Percentiles rank a stretch among this genome's conserved stretches.
Evolutionary conservation across 208 protist genomes (phyloP).

Genomic region (Crithidia expoeki): DNA sequence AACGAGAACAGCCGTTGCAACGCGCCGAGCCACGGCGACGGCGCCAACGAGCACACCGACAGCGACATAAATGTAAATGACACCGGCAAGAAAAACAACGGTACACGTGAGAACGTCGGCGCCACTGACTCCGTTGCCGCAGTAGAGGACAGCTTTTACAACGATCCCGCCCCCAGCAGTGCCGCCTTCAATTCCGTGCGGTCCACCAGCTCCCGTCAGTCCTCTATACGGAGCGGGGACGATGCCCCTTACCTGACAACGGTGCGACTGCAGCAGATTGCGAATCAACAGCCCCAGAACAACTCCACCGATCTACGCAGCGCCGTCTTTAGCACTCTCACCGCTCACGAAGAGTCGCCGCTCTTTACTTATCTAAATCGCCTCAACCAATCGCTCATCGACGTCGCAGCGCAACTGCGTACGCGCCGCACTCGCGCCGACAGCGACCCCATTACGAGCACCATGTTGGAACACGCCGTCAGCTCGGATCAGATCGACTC

Average conservation of each 20-base stretch:
- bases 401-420: slow-evolving; percentile 24
- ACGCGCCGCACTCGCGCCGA: background rate
- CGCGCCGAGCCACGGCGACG: background rate
- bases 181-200: slow-evolving; percentile 28
- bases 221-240: slow-evolving; percentile 2
- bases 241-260: background rate
- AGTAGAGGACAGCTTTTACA: slow-evolving; percentile 5
- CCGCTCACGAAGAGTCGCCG: slow-evolving; percentile 15
- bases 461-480: slow-evolving; percentile 5
- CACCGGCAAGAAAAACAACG: background rate
- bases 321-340: slow-evolving; percentile 11
- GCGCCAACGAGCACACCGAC: background rate
- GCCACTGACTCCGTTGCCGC: background rate
- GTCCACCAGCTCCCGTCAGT: slow-evolving; percentile 12
- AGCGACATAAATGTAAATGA: background rate
- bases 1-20: slow-evolving; percentile 20
- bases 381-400: slow-evolving; percentile 24
- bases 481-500: background rate
- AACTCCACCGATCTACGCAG: background rate
- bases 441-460: slow-evolving; percentile 2
- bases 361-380: slow-evolving; percentile 25
- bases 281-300: background rate
- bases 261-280: slow-evolving; percentile 12
- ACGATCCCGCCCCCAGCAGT: slow-evolving; percentile 9
- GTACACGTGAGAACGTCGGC: background rate